phyloP scores from a whole-genome alignment of 768 basidiomycete genomes.

The Mycena venus region DNA sequence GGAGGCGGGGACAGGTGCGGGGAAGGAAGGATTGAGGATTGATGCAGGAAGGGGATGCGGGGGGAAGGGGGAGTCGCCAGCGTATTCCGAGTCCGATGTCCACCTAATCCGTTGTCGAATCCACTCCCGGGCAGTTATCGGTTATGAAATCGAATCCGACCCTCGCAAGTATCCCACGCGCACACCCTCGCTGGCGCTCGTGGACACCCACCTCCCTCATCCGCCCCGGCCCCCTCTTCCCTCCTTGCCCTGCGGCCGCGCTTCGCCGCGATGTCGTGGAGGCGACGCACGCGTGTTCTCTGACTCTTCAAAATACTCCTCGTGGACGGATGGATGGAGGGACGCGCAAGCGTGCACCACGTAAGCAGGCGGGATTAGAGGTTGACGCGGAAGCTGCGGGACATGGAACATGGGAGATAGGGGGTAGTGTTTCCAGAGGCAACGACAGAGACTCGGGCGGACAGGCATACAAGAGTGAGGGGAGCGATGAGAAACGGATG shows the following conservation, averaged over 20 bases:
- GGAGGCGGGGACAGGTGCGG: not conserved
- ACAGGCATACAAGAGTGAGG: too few species aligned
- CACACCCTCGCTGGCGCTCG: not conserved
- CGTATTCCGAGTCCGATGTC: not conserved
- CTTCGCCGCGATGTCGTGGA: not conserved
- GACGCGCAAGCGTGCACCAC: not conserved
- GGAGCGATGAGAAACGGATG: too few species aligned
- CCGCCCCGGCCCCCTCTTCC: not conserved
- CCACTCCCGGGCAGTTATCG: not conserved
- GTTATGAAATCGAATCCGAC: not conserved
- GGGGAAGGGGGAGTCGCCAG: not conserved
- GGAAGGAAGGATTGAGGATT: slow-evolving; percentile 1
- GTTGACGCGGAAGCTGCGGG: too few species aligned
- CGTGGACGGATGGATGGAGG: not conserved
- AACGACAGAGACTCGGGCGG: too few species aligned
- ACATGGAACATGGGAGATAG: too few species aligned
- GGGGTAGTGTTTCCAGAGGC: too few species aligned
- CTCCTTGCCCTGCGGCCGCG: not conserved
- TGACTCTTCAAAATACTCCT: not conserved
- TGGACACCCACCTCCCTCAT: too few species aligned
- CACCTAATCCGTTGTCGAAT: not conserved
- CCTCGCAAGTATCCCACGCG: not conserved
- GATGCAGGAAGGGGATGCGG: not conserved
- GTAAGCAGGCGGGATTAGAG: too few species aligned
- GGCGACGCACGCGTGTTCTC: not conserved